These are phyloP conservation scores for Metarhizium brunneum DNA, from an alignment of 2,329 filamentous ascomycete species.

Conservation along the genomic window DNA sequence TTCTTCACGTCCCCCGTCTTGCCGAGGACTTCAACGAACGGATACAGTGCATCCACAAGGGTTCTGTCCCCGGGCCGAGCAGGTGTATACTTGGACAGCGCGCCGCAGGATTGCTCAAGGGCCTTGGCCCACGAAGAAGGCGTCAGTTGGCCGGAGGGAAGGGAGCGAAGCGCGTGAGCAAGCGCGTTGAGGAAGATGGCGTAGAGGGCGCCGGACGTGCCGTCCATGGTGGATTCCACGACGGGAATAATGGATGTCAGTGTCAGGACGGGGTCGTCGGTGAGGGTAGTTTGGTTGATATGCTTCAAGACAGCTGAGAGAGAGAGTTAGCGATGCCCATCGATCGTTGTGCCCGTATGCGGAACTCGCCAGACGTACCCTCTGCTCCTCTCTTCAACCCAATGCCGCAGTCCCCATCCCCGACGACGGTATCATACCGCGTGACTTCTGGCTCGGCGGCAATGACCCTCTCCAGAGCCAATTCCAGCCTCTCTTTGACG, in stretches of 20 bases:
- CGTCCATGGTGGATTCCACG: conserved; percentile 50
- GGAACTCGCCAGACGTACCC: conserved; percentile 31
- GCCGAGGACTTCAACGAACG: conserved; percentile 68
- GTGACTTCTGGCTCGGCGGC: conserved; percentile 63
- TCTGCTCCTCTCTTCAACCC: conserved; percentile 83
- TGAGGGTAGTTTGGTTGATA: conserved; percentile 32
- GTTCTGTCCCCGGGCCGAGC: conserved; percentile 85
- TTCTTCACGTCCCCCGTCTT: conserved; percentile 56
- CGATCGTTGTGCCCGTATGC: not conserved
- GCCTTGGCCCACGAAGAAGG: conserved; percentile 50
- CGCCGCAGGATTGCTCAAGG: conserved; percentile 59
- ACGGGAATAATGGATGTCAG: conserved; percentile 43
- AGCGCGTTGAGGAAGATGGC: conserved; percentile 89
- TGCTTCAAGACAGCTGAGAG: conserved; percentile 41
- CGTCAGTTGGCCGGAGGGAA: conserved; percentile 29
- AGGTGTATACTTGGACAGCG: conserved; percentile 76
- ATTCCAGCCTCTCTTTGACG: conserved; percentile 43
- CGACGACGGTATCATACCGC: conserved; percentile 70
- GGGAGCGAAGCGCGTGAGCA: conserved; percentile 48
- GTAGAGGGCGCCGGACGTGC: conserved; percentile 51
- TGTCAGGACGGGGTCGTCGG: conserved; percentile 44
- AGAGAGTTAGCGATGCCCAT: not conserved
- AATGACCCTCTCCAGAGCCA: conserved; percentile 52
- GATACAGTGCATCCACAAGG: conserved; percentile 78
- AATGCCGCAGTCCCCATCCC: conserved; percentile 84